A percentile compares a stretch with the other conserved stretches of the same genome.
phyloP scores from a whole-genome alignment of 495 filamentous ascomycete genomes.

The Elaphomyces granulatus region DNA sequence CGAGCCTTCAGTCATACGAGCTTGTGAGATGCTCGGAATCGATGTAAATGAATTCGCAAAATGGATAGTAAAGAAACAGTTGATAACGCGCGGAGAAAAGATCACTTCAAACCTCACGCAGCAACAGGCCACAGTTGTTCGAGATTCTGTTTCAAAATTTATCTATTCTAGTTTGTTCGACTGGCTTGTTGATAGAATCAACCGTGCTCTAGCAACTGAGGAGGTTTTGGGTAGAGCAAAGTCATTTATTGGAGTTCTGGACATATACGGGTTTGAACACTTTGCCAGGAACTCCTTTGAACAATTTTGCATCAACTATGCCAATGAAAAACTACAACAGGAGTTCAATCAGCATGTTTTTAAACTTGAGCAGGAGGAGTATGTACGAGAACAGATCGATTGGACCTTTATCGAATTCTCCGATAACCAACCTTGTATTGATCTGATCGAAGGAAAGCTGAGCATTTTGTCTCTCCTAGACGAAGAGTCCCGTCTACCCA shows the following conservation, averaged over 20 bases:
- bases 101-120: conserved; percentile 93
- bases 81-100: conserved; percentile 93
- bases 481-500: conserved; percentile 90
- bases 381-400: conserved; percentile 90
- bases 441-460: conserved; percentile 93
- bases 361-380: conserved; percentile 98
- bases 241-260: conserved; percentile 97
- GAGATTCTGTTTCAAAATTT: conserved; percentile 97
- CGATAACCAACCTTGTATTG: conserved; percentile 99
- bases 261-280: conserved; percentile 99
- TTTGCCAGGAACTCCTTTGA: conserved; percentile 99
- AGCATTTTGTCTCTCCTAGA: conserved; percentile 87
- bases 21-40: conserved; percentile 80
- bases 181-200: conserved; percentile 95
- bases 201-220: conserved; percentile 75
- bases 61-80: conserved; percentile 98
- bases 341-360: conserved; percentile 99
- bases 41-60: conserved; percentile 79
- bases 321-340: conserved; percentile 98
- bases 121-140: conserved; percentile 84
- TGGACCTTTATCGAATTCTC: conserved; percentile 99
- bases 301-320: conserved; percentile 99
- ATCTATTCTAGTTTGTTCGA: conserved; percentile 98
- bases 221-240: conserved; percentile 65
- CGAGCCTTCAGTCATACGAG: conserved; percentile 68